Evolutionary conservation across 805 yeast genomes (phyloP).

Genomic region (Hanseniaspora pseudoguilliermondii): DNA sequence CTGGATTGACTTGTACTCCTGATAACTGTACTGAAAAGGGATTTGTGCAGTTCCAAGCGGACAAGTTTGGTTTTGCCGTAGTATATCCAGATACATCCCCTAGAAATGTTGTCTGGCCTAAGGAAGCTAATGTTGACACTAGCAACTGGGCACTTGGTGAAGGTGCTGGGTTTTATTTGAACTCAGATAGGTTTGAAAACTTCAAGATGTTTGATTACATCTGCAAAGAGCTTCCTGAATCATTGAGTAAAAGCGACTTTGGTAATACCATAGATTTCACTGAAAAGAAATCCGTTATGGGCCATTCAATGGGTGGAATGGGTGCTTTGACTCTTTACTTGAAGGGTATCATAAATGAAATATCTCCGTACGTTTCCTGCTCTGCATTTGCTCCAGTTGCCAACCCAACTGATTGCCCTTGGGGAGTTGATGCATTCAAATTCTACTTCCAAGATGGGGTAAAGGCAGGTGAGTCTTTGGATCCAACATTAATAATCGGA

Average conservation of each 20-base stretch:
- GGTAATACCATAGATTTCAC: conserved; percentile 44
- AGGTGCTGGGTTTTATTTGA: conserved; percentile 89
- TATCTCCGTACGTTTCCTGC: conserved; percentile 47
- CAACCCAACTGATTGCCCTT: conserved; percentile 62
- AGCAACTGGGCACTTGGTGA: conserved; percentile 72
- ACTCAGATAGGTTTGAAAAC: conserved; percentile 58
- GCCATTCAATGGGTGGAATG: conserved; percentile 98
- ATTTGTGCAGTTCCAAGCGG: conserved; percentile 67
- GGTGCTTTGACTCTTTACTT: conserved; percentile 72
- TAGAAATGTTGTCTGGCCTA: conserved; percentile 64
- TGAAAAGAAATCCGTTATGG: conserved; percentile 60
- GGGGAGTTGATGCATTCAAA: conserved; percentile 80
- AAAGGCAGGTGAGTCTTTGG: conserved; percentile 55
- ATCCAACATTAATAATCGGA: conserved; percentile 67
- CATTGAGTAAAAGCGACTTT: conserved; percentile 30
- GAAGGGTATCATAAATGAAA: conserved; percentile 44
- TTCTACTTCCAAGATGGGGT: conserved; percentile 46
- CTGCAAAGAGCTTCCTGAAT: conserved; percentile 53
- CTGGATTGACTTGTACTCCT: conserved; percentile 90
- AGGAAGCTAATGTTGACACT: conserved; percentile 40
- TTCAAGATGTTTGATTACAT: conserved; percentile 83
- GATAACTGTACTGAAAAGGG: conserved; percentile 91
- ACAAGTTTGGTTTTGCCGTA: conserved; percentile 69
- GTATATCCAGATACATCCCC: conserved; percentile 97
- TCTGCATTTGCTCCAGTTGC: conserved; percentile 85